These are phyloP conservation scores for Hyphopichia buzzinii DNA, from an alignment of 1,139 yeast species.

Conservation along the genomic window DNA sequence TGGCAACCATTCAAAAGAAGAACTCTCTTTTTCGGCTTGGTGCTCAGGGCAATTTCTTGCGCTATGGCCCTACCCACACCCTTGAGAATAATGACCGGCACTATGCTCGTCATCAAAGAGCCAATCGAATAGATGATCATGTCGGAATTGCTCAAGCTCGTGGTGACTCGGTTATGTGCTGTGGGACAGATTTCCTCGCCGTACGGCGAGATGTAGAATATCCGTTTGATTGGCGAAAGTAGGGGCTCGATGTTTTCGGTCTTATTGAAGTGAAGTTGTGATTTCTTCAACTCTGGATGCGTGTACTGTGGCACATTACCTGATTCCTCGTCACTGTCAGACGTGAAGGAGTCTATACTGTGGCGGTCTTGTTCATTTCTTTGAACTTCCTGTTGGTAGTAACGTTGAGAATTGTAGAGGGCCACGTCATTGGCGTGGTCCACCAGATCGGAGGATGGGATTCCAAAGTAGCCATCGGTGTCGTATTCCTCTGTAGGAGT, in stretches of 20 bases:
- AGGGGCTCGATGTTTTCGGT: conserved; percentile 54
- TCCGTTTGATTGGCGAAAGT: conserved; percentile 69
- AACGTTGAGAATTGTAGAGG: conserved; percentile 1
- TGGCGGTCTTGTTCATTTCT: background rate
- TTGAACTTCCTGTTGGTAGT: background rate
- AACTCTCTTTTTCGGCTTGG: conserved; percentile 39
- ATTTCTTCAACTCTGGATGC: conserved; percentile 72
- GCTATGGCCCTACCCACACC: conserved; percentile 67
- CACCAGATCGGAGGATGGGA: conserved; percentile 12
- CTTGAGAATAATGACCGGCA: conserved; percentile 71
- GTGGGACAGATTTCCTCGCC: conserved; percentile 84
- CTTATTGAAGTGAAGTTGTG: conserved; percentile 73
- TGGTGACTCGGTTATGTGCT: conserved; percentile 64
- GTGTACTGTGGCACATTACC: conserved; percentile 74
- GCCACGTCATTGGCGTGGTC: conserved; percentile 20
- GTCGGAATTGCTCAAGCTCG: conserved; percentile 51
- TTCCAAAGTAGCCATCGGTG: conserved; percentile 15
- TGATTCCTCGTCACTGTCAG: conserved; percentile 34
- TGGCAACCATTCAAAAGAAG: conserved; percentile 66
- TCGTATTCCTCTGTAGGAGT: conserved; percentile 25
- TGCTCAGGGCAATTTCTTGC: conserved; percentile 21
- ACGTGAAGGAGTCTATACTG: conserved; percentile 12
- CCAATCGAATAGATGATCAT: conserved; percentile 79
- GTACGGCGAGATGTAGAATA: conserved; percentile 81
- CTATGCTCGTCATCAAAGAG: conserved; percentile 79